These are phyloP conservation scores for Prototheca wickerhamii DNA, from an alignment of 163 green algal species.

Conservation along the genomic window DNA sequence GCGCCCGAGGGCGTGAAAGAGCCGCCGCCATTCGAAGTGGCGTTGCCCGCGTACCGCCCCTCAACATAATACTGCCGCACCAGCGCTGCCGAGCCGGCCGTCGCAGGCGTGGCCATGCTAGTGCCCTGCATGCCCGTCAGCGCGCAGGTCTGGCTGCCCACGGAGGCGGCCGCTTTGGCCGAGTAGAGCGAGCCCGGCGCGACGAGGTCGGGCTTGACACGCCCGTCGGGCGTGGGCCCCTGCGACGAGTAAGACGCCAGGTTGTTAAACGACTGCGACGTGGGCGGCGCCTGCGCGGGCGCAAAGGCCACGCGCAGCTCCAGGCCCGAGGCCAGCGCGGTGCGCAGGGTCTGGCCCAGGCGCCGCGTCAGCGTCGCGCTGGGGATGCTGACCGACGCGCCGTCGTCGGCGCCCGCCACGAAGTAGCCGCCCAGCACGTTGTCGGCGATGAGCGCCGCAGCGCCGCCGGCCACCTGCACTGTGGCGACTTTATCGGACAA, in stretches of 20 bases:
- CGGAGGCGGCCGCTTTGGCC: not conserved
- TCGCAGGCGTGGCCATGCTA: constrained; percentile 82
- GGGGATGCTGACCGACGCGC: constrained; percentile 36
- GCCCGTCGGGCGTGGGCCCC: constrained; percentile 64
- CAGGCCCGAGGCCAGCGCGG: constrained; percentile 6
- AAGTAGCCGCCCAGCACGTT: constrained; percentile 57
- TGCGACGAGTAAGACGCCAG: constrained; percentile 75
- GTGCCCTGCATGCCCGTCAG: constrained; percentile 53
- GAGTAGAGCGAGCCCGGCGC: constrained; percentile 51
- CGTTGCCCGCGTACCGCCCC: constrained; percentile 77
- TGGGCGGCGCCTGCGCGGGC: not conserved
- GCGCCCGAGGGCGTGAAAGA: constrained; percentile 49
- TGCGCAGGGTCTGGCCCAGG: constrained; percentile 24
- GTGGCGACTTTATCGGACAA: constrained; percentile 51
- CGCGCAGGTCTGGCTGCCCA: not conserved
- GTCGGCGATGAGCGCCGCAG: constrained; percentile 51
- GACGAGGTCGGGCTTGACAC: constrained; percentile 88
- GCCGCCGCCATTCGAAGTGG: not conserved
- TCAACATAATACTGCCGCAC: constrained; percentile 83
- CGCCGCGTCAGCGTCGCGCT: constrained; percentile 32
- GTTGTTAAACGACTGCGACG: constrained; percentile 46
- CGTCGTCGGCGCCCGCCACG: constrained; percentile 21
- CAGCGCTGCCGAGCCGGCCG: constrained; percentile 62
- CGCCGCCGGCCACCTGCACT: constrained; percentile 35
- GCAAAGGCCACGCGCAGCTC: constrained; percentile 23